Base-by-base conservation (phyloP, 1,284 basidiomycete genomes). In the Tetrapyrgos nigripes region DNA sequence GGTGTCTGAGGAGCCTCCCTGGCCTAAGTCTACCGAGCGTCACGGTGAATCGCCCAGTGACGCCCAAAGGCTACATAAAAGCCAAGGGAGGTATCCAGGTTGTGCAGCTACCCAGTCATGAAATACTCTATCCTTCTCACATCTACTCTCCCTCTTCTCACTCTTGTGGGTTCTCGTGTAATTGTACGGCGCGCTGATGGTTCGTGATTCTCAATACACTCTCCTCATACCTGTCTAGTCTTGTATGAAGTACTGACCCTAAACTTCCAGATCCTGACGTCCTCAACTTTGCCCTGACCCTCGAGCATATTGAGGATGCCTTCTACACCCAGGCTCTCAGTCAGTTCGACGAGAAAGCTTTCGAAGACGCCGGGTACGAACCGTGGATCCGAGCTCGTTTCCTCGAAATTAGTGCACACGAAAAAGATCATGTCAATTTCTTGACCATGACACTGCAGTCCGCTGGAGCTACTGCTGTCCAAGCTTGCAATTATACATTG, bases 251-350 rank as follows among this genome's bases (percentile, higher is more conserved):
- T 29, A 31, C 1, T 10, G 26, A 17, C 26, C 8, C n/a, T n/a
- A n/a, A n/a, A 4, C 43, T 28, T 26, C 23, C n/a, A 77, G 75
- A 76, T 54, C 64, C 61, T 24, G 54, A 70, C 59, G 76, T 83
- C 60, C 73, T 84, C 58, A 79, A 83, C 67, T 84, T 80, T 50
- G 84, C 84, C 11, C 73, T 86, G 8, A 44, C 49, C 50, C 78
- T 88, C 31, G 86, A 88, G 73, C 80, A 88, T 70, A 77, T 89
- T 60, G 84, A 79, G 62, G 68, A 64, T 53, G 68, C 76, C 0
- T 79, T 80, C 65, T 78, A 79, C 67, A 57, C 53, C 1, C 57
- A 66, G 13, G 79, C 73, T 10, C 70, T 85, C n/a, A 59, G 58
- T 3, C 74, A 76, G 65, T 83, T 76, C 65, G 65, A 73, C 47